Percentiles rank a stretch among this genome's conserved stretches.
Conservation (phyloP, 148 eudicot species). For the Heliosperma pusillum region DNA sequence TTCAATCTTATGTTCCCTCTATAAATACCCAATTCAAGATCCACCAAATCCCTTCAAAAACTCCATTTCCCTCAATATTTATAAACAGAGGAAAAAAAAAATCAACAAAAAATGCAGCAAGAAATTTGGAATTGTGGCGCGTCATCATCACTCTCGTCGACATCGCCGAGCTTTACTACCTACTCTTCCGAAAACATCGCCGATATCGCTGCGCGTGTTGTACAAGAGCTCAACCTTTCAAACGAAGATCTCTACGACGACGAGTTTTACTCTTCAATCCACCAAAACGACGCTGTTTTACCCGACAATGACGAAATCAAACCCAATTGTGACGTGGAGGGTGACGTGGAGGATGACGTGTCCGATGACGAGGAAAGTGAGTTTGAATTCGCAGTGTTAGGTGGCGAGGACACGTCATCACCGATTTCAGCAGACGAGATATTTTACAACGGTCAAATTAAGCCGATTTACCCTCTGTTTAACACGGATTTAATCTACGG, state of each 20-base stretch:
- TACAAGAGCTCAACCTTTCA: conserved; percentile 31
- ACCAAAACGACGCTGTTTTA: conserved; percentile 17
- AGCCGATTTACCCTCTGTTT: conserved; percentile 53
- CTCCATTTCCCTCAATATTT: conserved; percentile 6
- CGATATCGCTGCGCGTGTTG: conserved; percentile 48
- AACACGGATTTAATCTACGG: conserved; percentile 35
- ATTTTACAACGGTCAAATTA: conserved; percentile 48
- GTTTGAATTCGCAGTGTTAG: conserved; percentile 36
- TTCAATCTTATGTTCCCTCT: background rate
- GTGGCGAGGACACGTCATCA: conserved; percentile 30
- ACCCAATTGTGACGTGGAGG: background rate
- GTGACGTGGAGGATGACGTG: background rate
- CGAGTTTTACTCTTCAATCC: conserved; percentile 5
- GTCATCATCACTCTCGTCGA: conserved; percentile 20
- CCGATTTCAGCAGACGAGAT: conserved; percentile 48
- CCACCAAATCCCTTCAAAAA: conserved; percentile 18
- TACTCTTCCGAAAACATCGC: conserved; percentile 36
- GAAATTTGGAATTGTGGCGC: conserved; percentile 14
- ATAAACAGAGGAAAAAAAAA: background rate
- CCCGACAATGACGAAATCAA: background rate
- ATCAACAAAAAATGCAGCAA: conserved; percentile 14
- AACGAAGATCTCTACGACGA: conserved; percentile 19
- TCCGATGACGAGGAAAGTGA: conserved; percentile 30
- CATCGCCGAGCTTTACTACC: conserved; percentile 38
- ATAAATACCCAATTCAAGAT: conserved; percentile 2